Evolutionary conservation across 768 basidiomycete species (phyloP), one percentile per base, ranked within the genome.

Genomic region (Mycena capillaripes): DNA sequence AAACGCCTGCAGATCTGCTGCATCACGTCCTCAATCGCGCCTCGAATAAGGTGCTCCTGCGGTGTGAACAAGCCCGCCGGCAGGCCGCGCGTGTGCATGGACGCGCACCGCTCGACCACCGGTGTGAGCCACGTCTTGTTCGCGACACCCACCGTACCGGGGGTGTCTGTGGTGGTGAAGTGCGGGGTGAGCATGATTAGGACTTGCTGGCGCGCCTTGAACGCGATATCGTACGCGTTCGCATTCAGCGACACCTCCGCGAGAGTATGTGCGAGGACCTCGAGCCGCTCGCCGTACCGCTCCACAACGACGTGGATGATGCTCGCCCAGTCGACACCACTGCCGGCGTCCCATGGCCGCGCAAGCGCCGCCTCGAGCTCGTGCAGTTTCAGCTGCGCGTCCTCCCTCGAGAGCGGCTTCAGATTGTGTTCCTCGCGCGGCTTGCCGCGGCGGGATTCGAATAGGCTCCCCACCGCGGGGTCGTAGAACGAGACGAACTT

Each of bases 401-500:
- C 68, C 29, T 38, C 48, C 50, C 34, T 34, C 25, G 68, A 55
- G 16, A 69, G 23, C 14, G 21, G 19, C 50, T 61, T 55, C 40
- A 69, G 5, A 14, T 4, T 42, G n/a, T 69, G 68, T 52, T 42
- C 52, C 34, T 62, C 68, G 38, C 68, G 48, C 38, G 59, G 30
- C 30, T 53, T 53, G 4, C 30, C 50, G 21, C 68, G 59, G 9
- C 68, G 68, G 38, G 59, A 30, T 14, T 38, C 68, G 40, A 69
- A 29, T 38, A 69, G 60, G 19, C 50, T 55, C 2, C 2, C 25
- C 21, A 69, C 52, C 27, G 19, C 52, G 1, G 68, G 50, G 50
- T 69, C 68, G 40, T 69, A 69, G 52, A 69, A 69, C 1, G 68
- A 32, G 27, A 69, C 52, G 50, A 69, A 69, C 60, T 62, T 69